Evolutionary conservation across 73 alveolate genomes (phyloP), one percentile per base, ranked within the genome.

Genomic region (Stentor coeruleus): DNA sequence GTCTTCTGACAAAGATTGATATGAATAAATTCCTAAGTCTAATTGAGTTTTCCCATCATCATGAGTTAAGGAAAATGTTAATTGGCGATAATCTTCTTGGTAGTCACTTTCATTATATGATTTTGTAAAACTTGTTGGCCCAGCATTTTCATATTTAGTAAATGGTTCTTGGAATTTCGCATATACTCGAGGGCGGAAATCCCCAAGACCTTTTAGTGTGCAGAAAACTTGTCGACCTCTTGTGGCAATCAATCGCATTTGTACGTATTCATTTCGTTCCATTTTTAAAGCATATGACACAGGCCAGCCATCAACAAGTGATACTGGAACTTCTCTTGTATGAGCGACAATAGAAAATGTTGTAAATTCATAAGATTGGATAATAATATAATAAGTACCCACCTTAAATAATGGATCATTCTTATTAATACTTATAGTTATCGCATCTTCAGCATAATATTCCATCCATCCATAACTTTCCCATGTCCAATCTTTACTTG

Each of bases 231-330:
- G 79, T 20, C 42, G 11, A 66, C 37, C 37, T 20, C 20, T 28
- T 28, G 26, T 2, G 36, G n/a, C 37, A 2, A 31, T 20, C 49
- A 66, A 20, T 66, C 33, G 37, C 33, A 66, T 26, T 20, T 66
- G 79, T 28, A 26, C 11, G n/a, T 20, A 28, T 20, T 26, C 39
- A 20, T 33, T 1, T 33, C 26, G 15, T 14, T 66, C 0, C 1
- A 11, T 20, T 20, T 20, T 15, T 28, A 66, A 31, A 66, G 40
- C 20, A 35, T 38, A 36, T 75, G 31, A 20, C 38, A 20, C n/a
- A 37, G 83, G 83, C 83, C 59, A 39, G 35, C 83, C 83, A 38
- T 75, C 83, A n/a, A 75, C 31, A 1, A 75, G 20, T 31, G 28
- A 14, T 20, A 75, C 58, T 37, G 26, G 38, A 1, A 20, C 39